These are phyloP conservation scores for Teratosphaeria gauchensis DNA, from an alignment of 2,329 filamentous ascomycete genomes.

Conservation along the genomic window DNA sequence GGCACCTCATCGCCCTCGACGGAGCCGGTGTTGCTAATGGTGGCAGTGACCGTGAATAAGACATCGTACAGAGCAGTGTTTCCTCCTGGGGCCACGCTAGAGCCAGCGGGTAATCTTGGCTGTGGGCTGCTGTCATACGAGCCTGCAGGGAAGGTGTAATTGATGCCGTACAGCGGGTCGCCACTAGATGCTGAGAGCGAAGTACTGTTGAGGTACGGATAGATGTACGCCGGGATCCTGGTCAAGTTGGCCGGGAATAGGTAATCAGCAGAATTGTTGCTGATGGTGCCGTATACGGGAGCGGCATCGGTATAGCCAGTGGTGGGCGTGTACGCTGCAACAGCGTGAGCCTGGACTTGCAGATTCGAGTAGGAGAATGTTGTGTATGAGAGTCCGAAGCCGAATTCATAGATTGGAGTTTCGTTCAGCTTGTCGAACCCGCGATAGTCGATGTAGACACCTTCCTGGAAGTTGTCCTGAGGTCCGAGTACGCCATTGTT, in stretches of 20 bases:
- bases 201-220: constrained; percentile 61
- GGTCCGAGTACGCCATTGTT: constrained; percentile 59
- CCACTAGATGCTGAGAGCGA: constrained; percentile 47
- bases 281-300: constrained; percentile 54
- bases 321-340: constrained; percentile 48
- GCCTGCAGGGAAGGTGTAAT: constrained; percentile 50
- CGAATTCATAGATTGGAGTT: constrained; percentile 70
- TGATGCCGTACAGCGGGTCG: constrained; percentile 51
- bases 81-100: constrained; percentile 47
- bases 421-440: constrained; percentile 58
- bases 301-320: constrained; percentile 54
- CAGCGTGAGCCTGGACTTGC: constrained; percentile 42
- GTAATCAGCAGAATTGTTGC: constrained; percentile 55
- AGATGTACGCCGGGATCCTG: constrained; percentile 50
- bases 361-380: constrained; percentile 67
- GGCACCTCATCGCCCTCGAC: constrained; percentile 56
- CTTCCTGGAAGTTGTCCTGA: constrained; percentile 66
- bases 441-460: constrained; percentile 73
- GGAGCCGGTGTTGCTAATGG: constrained; percentile 61
- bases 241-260: constrained; percentile 54
- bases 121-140: constrained; percentile 52
- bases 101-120: constrained; percentile 50
- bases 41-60: constrained; percentile 57
- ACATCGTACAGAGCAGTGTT: constrained; percentile 58
- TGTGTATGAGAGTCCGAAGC: constrained; percentile 71